phyloP scores from a whole-genome alignment of 805 yeast species.

The Saccharomyces mikatae region DNA sequence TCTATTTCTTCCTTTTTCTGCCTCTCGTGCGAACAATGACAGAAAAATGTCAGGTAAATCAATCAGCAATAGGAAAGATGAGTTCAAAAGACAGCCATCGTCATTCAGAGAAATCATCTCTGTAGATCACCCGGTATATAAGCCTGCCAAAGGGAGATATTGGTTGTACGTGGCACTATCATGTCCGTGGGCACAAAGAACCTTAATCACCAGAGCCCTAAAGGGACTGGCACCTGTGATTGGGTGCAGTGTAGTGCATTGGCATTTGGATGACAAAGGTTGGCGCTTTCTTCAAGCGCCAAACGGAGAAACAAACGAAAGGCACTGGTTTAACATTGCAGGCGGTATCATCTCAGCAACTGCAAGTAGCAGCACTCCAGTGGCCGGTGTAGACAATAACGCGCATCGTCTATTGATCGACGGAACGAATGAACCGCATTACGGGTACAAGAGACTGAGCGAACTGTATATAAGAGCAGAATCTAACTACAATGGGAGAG shows the following conservation, averaged over 20 bases:
- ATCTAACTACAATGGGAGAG: conserved; percentile 67
- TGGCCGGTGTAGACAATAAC: conserved; percentile 8
- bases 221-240: conserved; percentile 60
- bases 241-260: conserved; percentile 73
- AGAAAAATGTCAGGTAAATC: conserved; percentile 8
- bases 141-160: conserved; percentile 70
- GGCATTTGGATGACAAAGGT: conserved; percentile 78
- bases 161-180: conserved; percentile 78
- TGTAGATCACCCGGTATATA: conserved; percentile 44
- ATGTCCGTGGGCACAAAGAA: conserved; percentile 91
- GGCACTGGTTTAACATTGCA: conserved; percentile 6
- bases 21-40: not conserved
- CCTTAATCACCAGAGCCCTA: conserved; percentile 57
- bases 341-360: conserved; percentile 6
- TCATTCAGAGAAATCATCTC: conserved; percentile 57
- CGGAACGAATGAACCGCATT: conserved; percentile 48
- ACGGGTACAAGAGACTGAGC: conserved; percentile 50
- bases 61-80: conserved; percentile 36
- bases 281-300: conserved; percentile 56
- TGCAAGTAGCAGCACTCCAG: conserved; percentile 1
- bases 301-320: conserved; percentile 3
- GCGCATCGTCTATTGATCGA: conserved; percentile 14
- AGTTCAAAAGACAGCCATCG: conserved; percentile 42
- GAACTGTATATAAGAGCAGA: conserved; percentile 69
- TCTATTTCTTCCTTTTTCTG: no score